Percentiles rank a stretch among this genome's conserved stretches.
These are phyloP conservation scores for Panicum miliaceum DNA, from an alignment of 176 grass and related monocot genomes.

Conservation along the genomic window DNA sequence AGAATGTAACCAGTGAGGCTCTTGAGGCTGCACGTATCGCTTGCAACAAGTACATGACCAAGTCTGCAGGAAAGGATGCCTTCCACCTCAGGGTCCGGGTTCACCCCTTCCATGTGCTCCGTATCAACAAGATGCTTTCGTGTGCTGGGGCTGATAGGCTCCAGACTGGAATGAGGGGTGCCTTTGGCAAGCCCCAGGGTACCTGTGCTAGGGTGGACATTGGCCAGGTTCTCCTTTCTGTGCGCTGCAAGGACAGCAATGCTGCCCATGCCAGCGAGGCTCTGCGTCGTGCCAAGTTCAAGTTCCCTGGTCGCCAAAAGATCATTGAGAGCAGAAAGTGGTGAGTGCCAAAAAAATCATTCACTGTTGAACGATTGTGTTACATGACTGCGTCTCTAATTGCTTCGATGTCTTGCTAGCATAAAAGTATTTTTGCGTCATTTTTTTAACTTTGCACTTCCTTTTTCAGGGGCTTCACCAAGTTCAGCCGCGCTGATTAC, in stretches of 20 bases:
- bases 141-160: conserved; percentile 89
- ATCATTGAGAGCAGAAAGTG: conserved; percentile 80
- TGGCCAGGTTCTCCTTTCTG: conserved; percentile 74
- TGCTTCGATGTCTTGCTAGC: neutral
- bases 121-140: conserved; percentile 88
- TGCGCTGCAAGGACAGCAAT: conserved; percentile 71
- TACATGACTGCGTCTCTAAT: neutral
- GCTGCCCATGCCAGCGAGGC: conserved; percentile 61
- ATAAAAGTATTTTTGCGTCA: neutral
- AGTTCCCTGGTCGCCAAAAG: conserved; percentile 87
- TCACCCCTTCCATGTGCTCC: conserved; percentile 75
- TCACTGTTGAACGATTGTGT: neutral
- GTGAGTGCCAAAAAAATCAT: conserved; percentile 22
- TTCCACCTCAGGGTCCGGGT: conserved; percentile 80
- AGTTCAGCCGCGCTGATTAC: conserved; percentile 70
- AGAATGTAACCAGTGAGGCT: conserved; percentile 82
- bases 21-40: conserved; percentile 87
- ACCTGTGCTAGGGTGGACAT: conserved; percentile 67
- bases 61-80: conserved; percentile 71
- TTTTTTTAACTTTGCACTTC: neutral
- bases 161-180: conserved; percentile 93
- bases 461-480: conserved; percentile 78
- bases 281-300: conserved; percentile 78
- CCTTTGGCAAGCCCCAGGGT: conserved; percentile 78
- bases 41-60: conserved; percentile 89